phyloP scores from a whole-genome alignment of 306 rosid genomes.

The Citrullus amarus region DNA sequence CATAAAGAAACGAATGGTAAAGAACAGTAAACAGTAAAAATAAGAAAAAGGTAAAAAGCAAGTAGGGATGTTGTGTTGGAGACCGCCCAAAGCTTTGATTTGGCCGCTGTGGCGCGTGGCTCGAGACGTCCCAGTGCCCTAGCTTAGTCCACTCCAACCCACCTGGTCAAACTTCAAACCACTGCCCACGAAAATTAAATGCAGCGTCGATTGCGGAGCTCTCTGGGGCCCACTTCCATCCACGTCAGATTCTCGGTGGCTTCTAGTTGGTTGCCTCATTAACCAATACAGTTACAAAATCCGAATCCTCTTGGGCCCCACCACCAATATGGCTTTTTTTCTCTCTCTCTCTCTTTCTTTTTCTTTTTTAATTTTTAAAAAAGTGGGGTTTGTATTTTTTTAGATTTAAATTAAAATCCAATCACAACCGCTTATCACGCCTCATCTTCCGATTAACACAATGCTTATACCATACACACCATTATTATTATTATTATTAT shows the following conservation, averaged over 20 bases:
- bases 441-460: constrained; percentile 16
- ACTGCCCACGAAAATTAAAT: constrained; percentile 17
- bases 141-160: constrained; percentile 10
- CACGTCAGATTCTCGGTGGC: constrained; percentile 25
- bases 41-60: not conserved
- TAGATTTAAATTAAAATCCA: not conserved
- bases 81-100: not conserved
- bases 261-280: not conserved
- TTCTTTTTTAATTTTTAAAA: not conserved
- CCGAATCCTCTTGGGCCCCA: not conserved
- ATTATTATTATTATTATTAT: not conserved
- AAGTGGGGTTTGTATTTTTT: not conserved
- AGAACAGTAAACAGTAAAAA: not conserved
- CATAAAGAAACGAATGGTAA: not conserved
- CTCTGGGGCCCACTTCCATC: constrained; percentile 19
- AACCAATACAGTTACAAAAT: not conserved
- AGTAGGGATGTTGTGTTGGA: not conserved
- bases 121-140: constrained; percentile 23
- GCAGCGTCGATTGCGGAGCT: constrained; percentile 50
- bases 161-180: constrained; percentile 18
- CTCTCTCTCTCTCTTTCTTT: not conserved
- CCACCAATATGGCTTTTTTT: not conserved
- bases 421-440: constrained; percentile 59
- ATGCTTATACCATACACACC: not conserved
- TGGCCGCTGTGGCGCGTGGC: constrained; percentile 31